These are phyloP conservation scores for Globisporangium carolinianum DNA, from an alignment of 352 stramenopile species.

Conservation along the genomic window DNA sequence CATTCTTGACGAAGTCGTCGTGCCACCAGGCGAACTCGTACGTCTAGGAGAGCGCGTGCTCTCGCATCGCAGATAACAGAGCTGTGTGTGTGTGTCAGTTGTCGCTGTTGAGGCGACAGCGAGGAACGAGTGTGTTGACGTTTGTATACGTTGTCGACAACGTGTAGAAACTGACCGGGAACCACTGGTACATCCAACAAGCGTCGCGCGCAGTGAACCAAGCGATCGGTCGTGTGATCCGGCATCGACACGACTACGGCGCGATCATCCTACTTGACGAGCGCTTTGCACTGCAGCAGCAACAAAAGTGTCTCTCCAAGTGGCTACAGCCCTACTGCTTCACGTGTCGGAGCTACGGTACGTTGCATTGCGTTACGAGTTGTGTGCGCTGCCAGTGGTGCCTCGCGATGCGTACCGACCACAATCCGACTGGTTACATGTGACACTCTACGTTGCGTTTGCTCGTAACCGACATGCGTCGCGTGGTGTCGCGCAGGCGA, in stretches of 20 bases:
- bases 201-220: constrained; percentile 98
- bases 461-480: no score
- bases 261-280: constrained; percentile 97
- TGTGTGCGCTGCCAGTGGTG: not conserved
- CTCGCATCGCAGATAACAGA: not conserved
- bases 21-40: constrained; percentile 58
- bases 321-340: constrained; percentile 90
- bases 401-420: no score
- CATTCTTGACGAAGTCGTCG: constrained; percentile 88
- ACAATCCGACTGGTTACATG: no score
- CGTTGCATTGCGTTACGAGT: not conserved
- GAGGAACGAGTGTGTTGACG: not conserved
- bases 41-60: not conserved
- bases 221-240: constrained; percentile 98
- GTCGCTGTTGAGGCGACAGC: no score
- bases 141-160: not conserved
- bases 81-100: no score
- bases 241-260: constrained; percentile 97
- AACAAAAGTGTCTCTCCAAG: constrained; percentile 92
- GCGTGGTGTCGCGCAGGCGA: constrained; percentile 30
- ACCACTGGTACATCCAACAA: constrained; percentile 99
- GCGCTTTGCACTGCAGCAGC: constrained; percentile 89
- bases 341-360: constrained; percentile 62
- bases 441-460: no score
- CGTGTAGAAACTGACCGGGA: constrained; percentile 84